These are phyloP conservation scores for Mycena kentingensis DNA, from an alignment of 768 basidiomycete species.

Conservation along the genomic window DNA sequence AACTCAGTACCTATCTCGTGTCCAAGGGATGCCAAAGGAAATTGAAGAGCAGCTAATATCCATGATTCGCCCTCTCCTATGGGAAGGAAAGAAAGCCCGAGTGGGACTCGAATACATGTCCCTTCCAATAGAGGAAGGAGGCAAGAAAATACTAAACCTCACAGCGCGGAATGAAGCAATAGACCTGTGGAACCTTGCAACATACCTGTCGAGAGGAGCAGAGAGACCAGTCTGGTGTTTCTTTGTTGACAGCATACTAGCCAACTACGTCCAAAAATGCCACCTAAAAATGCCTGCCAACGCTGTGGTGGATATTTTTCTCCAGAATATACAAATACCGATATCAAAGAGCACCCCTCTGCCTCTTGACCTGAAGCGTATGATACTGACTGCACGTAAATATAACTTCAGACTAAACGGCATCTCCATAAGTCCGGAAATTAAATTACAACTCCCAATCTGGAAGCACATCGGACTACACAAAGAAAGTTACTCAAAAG, in stretches of 20 bases:
- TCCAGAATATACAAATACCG: not conserved
- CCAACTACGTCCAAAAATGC: not conserved
- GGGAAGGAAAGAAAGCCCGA: slow-evolving; percentile 7
- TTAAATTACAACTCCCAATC: slow-evolving; percentile 3
- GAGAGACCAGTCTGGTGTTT: not conserved
- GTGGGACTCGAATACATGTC: slow-evolving; percentile 7
- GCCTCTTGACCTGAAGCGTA: not conserved
- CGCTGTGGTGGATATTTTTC: not conserved
- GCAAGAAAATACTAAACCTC: not conserved
- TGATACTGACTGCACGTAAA: not conserved
- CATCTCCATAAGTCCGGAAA: not conserved
- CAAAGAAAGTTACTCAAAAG: not conserved
- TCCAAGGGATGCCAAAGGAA: slow-evolving; percentile 30
- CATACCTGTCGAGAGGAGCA: not conserved
- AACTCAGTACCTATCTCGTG: slow-evolving; percentile 29
- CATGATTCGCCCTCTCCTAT: slow-evolving; percentile 4
- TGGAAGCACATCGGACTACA: not conserved
- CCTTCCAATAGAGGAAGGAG: not conserved
- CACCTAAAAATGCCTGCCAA: not conserved
- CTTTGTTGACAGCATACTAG: not conserved
- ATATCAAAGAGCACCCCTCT: not conserved
- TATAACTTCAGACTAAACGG: not conserved
- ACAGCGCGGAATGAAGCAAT: not conserved
- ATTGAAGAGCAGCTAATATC: slow-evolving; percentile 1
- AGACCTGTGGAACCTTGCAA: not conserved